A percentile compares a stretch with the other conserved stretches of the same genome.
phyloP scores from a whole-genome alignment of 75 land plant genomes.

The Selaginella moellendorffii region DNA sequence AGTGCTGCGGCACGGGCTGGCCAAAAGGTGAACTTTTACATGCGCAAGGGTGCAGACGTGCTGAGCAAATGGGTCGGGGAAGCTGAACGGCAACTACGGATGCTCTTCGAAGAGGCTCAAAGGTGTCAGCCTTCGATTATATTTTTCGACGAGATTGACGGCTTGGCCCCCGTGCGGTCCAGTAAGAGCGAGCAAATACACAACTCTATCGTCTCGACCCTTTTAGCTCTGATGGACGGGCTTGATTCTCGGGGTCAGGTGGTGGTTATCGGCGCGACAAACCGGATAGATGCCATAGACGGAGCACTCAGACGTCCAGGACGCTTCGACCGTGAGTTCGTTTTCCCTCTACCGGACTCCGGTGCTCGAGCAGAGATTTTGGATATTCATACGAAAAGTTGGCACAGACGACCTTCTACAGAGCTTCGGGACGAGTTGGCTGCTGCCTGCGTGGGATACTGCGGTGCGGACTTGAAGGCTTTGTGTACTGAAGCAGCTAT shows the following conservation, averaged over 20 bases:
- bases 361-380: slow-evolving; percentile 84
- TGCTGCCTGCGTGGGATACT: slow-evolving; percentile 92
- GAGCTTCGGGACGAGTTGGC: slow-evolving; percentile 72
- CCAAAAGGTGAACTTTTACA: slow-evolving; percentile 92
- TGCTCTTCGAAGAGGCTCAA: slow-evolving; percentile 98
- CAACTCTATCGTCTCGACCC: slow-evolving; percentile 93
- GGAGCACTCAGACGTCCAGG: slow-evolving; percentile 93
- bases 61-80: slow-evolving; percentile 99
- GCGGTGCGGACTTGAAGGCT: slow-evolving; percentile 95
- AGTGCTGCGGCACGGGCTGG: slow-evolving; percentile 96
- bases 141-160: slow-evolving; percentile 98
- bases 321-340: slow-evolving; percentile 88
- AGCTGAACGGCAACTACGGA: slow-evolving; percentile 84
- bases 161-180: slow-evolving; percentile 94
- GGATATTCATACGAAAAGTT: slow-evolving; percentile 79
- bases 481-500: slow-evolving; percentile 97
- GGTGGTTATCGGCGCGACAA: slow-evolving; percentile 93
- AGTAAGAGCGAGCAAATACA: slow-evolving; percentile 98
- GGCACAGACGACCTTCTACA: slow-evolving; percentile 68
- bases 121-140: slow-evolving; percentile 94
- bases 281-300: slow-evolving; percentile 95
- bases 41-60: slow-evolving; percentile 99
- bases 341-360: slow-evolving; percentile 72
- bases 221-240: slow-evolving; percentile 96
- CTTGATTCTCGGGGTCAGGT: slow-evolving; percentile 97